A percentile compares a stretch with the other conserved stretches of the same genome.
Evolutionary conservation across 1,284 basidiomycete species (phyloP).

Genomic region (Cryptococcus sp.): DNA sequence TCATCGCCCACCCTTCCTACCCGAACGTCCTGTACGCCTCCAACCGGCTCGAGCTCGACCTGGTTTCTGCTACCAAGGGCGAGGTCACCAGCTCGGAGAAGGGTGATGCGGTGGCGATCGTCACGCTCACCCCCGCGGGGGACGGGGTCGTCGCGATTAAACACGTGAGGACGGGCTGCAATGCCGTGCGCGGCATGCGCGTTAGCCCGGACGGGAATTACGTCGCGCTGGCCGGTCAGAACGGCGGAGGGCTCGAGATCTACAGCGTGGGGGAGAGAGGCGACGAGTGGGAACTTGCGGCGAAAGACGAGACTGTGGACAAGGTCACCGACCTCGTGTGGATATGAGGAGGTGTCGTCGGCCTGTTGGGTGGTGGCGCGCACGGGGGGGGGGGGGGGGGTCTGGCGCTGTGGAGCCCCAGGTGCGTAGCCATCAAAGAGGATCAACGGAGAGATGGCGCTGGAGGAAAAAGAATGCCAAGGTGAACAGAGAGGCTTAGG

Average conservation of each 20-base stretch:
- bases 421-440: too few relatives aligned
- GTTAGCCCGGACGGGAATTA: conserved; percentile 44
- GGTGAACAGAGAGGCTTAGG: not conserved
- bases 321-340: conserved; percentile 52
- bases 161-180: conserved; percentile 37
- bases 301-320: conserved; percentile 62
- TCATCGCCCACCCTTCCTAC: conserved; percentile 29
- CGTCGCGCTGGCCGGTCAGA: conserved; percentile 42
- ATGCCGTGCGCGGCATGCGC: conserved; percentile 42
- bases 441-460: not conserved
- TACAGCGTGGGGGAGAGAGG: conserved; percentile 34
- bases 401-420: not conserved
- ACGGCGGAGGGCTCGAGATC: conserved; percentile 41
- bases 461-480: not conserved
- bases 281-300: conserved; percentile 50
- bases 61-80: conserved; percentile 25
- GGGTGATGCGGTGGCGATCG: conserved; percentile 45
- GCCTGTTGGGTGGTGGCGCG: too few relatives aligned
- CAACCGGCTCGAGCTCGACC: conserved; percentile 43
- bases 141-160: conserved; percentile 24
- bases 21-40: conserved; percentile 41
- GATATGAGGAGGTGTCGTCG: conserved; percentile 18
- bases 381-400: too few relatives aligned
- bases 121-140: conserved; percentile 28
- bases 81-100: conserved; percentile 20